Evolutionary conservation across 805 yeast species (phyloP).

Genomic region (Naumovozyma castellii): DNA sequence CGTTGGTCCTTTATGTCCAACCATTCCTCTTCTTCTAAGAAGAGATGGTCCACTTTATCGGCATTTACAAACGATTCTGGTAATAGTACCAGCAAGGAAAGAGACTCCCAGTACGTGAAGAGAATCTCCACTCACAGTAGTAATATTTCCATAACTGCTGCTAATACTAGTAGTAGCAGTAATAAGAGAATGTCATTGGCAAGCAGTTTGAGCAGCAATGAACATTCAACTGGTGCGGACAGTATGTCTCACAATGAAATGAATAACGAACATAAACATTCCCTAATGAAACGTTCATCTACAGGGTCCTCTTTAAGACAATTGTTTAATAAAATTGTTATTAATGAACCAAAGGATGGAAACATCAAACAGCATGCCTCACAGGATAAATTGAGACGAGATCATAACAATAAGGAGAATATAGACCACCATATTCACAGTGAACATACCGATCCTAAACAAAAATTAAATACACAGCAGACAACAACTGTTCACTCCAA

Average conservation of each 20-base stretch:
- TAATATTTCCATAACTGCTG: neutral
- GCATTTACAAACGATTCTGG: constrained; percentile 13
- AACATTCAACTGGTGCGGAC: neutral
- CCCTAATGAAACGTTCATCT: constrained; percentile 20
- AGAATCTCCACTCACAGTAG: constrained; percentile 11
- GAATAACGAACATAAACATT: neutral
- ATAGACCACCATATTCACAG: neutral
- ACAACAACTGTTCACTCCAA: neutral
- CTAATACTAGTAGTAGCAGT: neutral
- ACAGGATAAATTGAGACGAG: neutral
- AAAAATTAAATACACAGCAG: neutral
- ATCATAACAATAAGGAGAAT: neutral
- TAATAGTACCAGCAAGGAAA: constrained; percentile 3
- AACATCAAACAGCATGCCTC: neutral
- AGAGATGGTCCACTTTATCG: constrained; percentile 27
- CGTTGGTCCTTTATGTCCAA: constrained; percentile 26
- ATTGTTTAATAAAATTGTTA: constrained; percentile 21
- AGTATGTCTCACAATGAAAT: neutral
- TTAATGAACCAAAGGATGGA: neutral
- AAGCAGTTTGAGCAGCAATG: neutral
- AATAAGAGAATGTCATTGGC: constrained; percentile 11
- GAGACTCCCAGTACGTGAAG: constrained; percentile 7
- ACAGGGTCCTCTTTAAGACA: constrained; percentile 28
- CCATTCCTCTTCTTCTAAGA: constrained; percentile 22
- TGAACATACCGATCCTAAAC: neutral